Conservation (phyloP, 2,329 filamentous ascomycete species). For the Didymellaceae sp. region DNA sequence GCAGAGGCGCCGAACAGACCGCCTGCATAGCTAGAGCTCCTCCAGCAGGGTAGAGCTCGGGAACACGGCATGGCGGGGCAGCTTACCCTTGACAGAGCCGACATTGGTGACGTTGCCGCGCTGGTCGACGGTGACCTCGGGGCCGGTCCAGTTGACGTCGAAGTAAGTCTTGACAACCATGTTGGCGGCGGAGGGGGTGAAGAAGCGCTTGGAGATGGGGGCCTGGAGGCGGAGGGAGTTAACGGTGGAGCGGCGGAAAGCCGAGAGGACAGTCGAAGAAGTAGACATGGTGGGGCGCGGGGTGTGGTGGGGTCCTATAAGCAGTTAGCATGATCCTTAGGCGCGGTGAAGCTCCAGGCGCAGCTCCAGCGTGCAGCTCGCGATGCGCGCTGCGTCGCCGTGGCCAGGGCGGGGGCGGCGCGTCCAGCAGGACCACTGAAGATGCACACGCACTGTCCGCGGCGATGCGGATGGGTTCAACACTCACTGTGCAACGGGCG, state of each 20-base stretch:
- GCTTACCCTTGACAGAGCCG: constrained; percentile 64
- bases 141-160: constrained; percentile 74
- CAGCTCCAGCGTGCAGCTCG: constrained; percentile 4
- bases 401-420: constrained; percentile 1
- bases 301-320: constrained; percentile 25
- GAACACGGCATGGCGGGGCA: constrained; percentile 36
- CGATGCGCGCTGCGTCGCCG: constrained; percentile 5
- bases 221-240: constrained; percentile 33
- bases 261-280: constrained; percentile 42
- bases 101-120: constrained; percentile 57
- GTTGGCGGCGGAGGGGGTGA: constrained; percentile 70
- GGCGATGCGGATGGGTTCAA: neutral
- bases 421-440: neutral
- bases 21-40: neutral
- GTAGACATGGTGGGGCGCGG: constrained; percentile 35
- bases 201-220: constrained; percentile 57
- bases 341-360: constrained; percentile 17
- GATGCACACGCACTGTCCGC: constrained; percentile 7
- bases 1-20: neutral
- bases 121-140: constrained; percentile 68
- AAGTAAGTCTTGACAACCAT: constrained; percentile 82
- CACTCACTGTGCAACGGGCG: constrained; percentile 19
- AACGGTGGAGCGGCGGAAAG: constrained; percentile 41
- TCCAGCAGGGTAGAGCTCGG: neutral
- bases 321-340: constrained; percentile 17